Base-by-base conservation (phyloP, 202 grass and related monocot genomes). In the Schoenoplectus triqueter region DNA sequence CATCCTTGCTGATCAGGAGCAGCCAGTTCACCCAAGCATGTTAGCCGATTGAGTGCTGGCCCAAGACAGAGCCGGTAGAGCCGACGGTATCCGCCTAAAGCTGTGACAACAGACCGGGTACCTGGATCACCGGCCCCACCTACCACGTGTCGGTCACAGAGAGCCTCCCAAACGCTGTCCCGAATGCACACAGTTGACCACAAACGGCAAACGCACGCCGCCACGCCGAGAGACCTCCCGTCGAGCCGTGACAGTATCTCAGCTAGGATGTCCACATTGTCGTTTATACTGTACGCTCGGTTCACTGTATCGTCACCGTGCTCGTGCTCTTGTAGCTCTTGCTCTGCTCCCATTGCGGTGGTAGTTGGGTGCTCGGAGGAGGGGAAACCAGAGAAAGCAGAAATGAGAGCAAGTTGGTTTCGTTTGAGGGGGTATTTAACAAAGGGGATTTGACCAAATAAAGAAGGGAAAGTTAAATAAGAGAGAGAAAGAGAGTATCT, bases 51-150 rank as follows among this genome's bases (percentile, higher is more conserved):
- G 0, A 99, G 91, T 50, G 93, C 96, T 41, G 96, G 96, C 44
- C 96, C 96, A 4, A 99, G 88, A 85, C 96, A 99, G 46, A 99
- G 88, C 10, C 93, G 89, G 82, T 99, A 99, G 7, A 99, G 88
- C 5, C 91, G 79, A 42, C 93, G 96, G 90, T 99, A 99, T 20
- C 96, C 96, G 20, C 96, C 96, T 20, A 99, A 92, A 31, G 96
- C 96, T 3, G 88, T 87, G 8, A 99, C 93, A 64, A 99, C 96
- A 15, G 93, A 84, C 39, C 93, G 90, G 0, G 91, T 94, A 44
- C 87, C 89, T 0, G 78, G 82, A n/a, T 76, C 87, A 0, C 80
- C 80, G 0, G 86, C 45, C 0, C 87, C 52, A 10, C 80, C 81
- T 0, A 85, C 79, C 17, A 91, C 91, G 78, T 96, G 91, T 15